phyloP scores from a whole-genome alignment of 2,329 filamentous ascomycete species.

The Microcera coccophila region DNA sequence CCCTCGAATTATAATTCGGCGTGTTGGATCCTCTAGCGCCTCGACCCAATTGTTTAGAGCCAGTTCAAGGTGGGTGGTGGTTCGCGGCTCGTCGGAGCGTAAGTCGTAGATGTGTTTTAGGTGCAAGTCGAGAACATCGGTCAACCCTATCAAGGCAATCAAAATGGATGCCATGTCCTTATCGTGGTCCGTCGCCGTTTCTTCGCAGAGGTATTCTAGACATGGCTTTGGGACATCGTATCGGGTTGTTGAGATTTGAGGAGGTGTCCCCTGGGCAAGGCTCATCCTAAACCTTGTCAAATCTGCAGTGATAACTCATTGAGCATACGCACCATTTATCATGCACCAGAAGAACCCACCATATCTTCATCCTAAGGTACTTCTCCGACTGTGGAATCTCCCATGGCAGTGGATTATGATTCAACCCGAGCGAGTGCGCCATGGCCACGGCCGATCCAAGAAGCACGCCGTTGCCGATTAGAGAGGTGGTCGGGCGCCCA shows the following conservation, averaged over 20 bases:
- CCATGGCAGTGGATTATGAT: constrained; percentile 51
- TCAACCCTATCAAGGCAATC: constrained; percentile 42
- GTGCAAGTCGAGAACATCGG: constrained; percentile 34
- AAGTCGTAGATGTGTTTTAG: constrained; percentile 36
- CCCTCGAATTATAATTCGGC: constrained; percentile 41
- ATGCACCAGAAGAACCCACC: constrained; percentile 54
- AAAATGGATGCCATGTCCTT: constrained; percentile 37
- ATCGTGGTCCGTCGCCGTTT: constrained; percentile 12
- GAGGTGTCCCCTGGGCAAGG: constrained; percentile 50
- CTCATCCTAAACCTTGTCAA: constrained; percentile 38
- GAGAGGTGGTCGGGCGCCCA: constrained; percentile 56
- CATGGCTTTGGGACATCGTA: constrained; percentile 47
- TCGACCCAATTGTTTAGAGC: constrained; percentile 44
- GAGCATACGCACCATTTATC: constrained; percentile 47
- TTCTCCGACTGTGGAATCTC: constrained; percentile 50
- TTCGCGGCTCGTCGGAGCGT: constrained; percentile 23
- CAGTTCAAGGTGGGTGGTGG: constrained; percentile 34
- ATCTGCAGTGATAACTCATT: not conserved
- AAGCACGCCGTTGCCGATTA: constrained; percentile 53
- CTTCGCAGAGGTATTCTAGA: constrained; percentile 32
- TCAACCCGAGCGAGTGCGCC: constrained; percentile 52
- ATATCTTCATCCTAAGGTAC: constrained; percentile 48
- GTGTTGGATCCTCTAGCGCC: constrained; percentile 34
- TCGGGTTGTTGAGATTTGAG: constrained; percentile 42
- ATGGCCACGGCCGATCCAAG: constrained; percentile 50